These are phyloP conservation scores for Wickerhamomyces chaumierensis DNA, from an alignment of 805 yeast species.

Conservation along the genomic window DNA sequence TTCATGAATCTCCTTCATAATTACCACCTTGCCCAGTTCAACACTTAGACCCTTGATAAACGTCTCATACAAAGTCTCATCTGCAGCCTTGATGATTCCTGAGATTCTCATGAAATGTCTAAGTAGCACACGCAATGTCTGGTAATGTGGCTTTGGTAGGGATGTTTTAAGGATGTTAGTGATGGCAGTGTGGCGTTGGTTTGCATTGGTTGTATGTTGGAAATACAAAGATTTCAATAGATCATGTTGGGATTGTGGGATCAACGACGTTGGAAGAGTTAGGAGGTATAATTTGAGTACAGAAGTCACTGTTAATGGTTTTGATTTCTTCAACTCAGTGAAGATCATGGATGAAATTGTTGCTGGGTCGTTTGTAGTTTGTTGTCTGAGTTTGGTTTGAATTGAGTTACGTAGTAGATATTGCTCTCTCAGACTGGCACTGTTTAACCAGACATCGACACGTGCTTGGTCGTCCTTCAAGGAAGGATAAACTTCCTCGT, in stretches of 20 bases:
- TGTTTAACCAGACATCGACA: conserved; percentile 55
- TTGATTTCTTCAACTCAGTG: conserved; percentile 15
- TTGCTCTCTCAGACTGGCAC: conserved; percentile 47
- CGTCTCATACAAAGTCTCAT: not conserved
- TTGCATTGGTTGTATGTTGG: conserved; percentile 13
- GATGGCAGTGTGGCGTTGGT: not conserved
- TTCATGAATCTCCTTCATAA: not conserved
- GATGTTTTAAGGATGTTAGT: not conserved
- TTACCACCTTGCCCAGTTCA: not conserved
- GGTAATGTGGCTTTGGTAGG: not conserved
- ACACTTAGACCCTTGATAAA: not conserved
- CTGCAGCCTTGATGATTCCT: not conserved
- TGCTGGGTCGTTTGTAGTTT: not conserved
- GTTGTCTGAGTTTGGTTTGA: not conserved
- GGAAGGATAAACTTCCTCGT: conserved; percentile 50
- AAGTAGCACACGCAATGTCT: not conserved
- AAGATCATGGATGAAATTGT: not conserved
- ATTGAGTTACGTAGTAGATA: conserved; percentile 47
- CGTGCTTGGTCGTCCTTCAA: conserved; percentile 59
- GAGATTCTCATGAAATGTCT: not conserved
- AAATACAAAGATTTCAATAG: conserved; percentile 56
- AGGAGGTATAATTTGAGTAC: conserved; percentile 61
- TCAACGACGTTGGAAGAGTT: conserved; percentile 70
- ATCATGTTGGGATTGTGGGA: conserved; percentile 56
- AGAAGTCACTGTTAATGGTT: conserved; percentile 53